These are phyloP conservation scores for Eimeria necatrix DNA, from an alignment of 169 alveolate genomes.

Conservation along the genomic window DNA sequence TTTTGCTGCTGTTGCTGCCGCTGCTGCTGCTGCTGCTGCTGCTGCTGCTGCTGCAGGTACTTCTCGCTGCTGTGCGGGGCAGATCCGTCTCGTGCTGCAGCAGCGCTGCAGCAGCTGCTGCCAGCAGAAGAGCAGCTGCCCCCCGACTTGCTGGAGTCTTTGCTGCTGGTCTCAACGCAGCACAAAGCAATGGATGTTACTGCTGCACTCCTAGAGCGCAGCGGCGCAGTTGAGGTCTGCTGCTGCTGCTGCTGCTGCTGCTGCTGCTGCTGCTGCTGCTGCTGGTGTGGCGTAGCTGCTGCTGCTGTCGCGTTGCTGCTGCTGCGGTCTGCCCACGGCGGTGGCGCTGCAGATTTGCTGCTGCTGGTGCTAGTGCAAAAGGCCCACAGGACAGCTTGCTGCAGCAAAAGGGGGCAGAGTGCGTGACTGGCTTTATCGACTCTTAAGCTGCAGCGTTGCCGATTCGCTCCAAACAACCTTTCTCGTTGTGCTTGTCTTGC, in stretches of 20 bases:
- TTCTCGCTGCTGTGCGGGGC: not conserved
- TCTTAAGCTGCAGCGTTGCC: too few species aligned
- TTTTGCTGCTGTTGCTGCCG: not conserved
- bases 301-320: not conserved
- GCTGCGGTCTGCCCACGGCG: not conserved
- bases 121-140: not conserved
- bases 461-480: not conserved
- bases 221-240: conserved; percentile 30
- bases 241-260: conserved; percentile 21
- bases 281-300: not conserved
- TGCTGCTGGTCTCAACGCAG: not conserved
- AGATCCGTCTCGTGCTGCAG: conserved; percentile 45
- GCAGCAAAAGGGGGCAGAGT: not conserved
- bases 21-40: conserved; percentile 42
- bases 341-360: not conserved
- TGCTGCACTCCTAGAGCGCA: conserved; percentile 29
- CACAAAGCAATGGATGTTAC: not conserved
- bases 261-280: not conserved
- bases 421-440: too few species aligned
- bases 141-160: not conserved
- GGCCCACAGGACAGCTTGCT: not conserved
- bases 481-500: not conserved
- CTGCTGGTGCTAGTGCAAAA: not conserved
- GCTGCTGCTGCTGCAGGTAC: conserved; percentile 10
- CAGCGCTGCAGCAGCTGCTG: conserved; percentile 38